A percentile compares a stretch with the other conserved stretches of the same genome.
Conservation (phyloP, 768 basidiomycete species). For the Suillus tomentosus region DNA sequence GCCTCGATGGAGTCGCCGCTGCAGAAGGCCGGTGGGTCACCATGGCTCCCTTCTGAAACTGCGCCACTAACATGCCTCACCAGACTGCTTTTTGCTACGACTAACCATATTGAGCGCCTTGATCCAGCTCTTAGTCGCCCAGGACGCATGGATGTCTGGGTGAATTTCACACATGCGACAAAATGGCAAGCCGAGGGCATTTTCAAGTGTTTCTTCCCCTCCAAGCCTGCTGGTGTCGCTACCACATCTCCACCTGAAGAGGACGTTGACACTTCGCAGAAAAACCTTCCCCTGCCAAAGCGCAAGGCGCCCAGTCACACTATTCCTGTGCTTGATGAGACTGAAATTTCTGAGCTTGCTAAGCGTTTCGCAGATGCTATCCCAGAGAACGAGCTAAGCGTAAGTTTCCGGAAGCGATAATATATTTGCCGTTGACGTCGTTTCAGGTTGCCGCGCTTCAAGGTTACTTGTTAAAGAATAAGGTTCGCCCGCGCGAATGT, state of each 20-base stretch:
- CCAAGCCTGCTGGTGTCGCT: slow-evolving; percentile 33
- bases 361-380: slow-evolving; percentile 82
- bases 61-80: slow-evolving; percentile 73
- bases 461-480: slow-evolving; percentile 87
- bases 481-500: slow-evolving; percentile 84
- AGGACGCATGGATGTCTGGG: slow-evolving; percentile 91
- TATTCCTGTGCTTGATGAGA: slow-evolving; percentile 71
- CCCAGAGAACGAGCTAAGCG: slow-evolving; percentile 86
- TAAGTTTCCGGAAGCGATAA: slow-evolving; percentile 39
- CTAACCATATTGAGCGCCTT: slow-evolving; percentile 91
- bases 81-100: slow-evolving; percentile 86
- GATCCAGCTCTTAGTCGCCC: slow-evolving; percentile 88
- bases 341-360: slow-evolving; percentile 75
- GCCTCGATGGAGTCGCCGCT: slow-evolving; percentile 83
- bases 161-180: slow-evolving; percentile 88
- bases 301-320: slow-evolving; percentile 59
- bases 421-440: slow-evolving; percentile 7
- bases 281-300: slow-evolving; percentile 68
- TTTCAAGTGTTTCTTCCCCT: slow-evolving; percentile 94
- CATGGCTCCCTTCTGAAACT: slow-evolving; percentile 38
- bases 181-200: slow-evolving; percentile 94
- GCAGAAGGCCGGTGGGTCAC: slow-evolving; percentile 78
- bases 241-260: slow-evolving; percentile 16
- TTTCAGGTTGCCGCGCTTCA: slow-evolving; percentile 77
- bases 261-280: slow-evolving; percentile 53